Evolutionary conservation across 2,329 filamentous ascomycete species (phyloP).

Genomic region (Chaetomium globosum): DNA sequence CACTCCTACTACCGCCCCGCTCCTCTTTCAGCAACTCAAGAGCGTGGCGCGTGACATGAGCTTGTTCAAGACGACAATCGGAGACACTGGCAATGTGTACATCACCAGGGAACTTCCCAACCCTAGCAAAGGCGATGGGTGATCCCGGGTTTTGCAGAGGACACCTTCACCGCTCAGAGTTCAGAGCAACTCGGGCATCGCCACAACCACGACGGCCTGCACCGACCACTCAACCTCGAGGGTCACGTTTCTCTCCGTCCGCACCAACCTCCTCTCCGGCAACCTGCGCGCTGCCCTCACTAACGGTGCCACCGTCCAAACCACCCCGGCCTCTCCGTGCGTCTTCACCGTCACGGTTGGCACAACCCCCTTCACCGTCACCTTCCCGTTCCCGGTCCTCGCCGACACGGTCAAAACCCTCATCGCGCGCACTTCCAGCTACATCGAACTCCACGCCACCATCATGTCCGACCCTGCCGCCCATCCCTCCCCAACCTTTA

Average conservation of each 20-base stretch:
- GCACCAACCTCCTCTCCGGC: neutral
- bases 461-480: slow-evolving; percentile 6
- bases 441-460: slow-evolving; percentile 17
- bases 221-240: neutral
- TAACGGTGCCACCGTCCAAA: neutral
- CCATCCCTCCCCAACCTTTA: slow-evolving; percentile 8
- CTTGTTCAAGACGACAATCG: slow-evolving; percentile 15
- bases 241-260: neutral
- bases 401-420: neutral
- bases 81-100: slow-evolving; percentile 12
- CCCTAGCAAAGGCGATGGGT: neutral
- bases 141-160: slow-evolving; percentile 1
- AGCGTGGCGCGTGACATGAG: neutral
- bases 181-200: neutral
- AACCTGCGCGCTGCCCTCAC: neutral
- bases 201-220: neutral
- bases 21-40: neutral
- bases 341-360: neutral
- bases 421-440: slow-evolving; percentile 7
- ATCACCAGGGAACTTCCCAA: slow-evolving; percentile 23
- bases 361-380: neutral
- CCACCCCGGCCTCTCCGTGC: neutral
- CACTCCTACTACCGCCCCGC: neutral
- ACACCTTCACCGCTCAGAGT: neutral
- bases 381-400: slow-evolving; percentile 15